These are phyloP conservation scores for Tulasnella sp. DNA, from an alignment of 768 basidiomycete genomes.

Conservation along the genomic window DNA sequence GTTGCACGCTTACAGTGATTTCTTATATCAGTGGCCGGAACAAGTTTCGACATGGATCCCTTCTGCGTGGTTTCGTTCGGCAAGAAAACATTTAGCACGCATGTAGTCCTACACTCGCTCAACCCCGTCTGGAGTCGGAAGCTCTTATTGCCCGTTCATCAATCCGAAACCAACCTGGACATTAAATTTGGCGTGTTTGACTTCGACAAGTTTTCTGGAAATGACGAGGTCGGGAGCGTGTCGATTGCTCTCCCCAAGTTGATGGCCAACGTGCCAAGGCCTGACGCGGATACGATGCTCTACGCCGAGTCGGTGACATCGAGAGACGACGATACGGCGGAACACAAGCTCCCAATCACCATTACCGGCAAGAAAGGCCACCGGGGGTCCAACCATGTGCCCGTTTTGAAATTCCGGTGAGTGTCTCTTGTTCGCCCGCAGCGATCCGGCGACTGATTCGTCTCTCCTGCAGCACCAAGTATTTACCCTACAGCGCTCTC, in stretches of 20 bases:
- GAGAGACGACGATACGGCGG: constrained; percentile 62
- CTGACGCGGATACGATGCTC: constrained; percentile 57
- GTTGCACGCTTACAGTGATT: neutral
- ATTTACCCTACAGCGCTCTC: constrained; percentile 91
- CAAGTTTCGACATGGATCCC: constrained; percentile 96
- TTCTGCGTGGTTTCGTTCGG: constrained; percentile 96
- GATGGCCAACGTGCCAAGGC: constrained; percentile 66
- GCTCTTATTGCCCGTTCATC: constrained; percentile 89
- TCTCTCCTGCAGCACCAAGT: constrained; percentile 69
- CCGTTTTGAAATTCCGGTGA: constrained; percentile 68
- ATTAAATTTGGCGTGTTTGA: constrained; percentile 85
- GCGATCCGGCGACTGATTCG: neutral
- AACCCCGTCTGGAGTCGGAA: constrained; percentile 96
- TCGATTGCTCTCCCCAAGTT: constrained; percentile 72
- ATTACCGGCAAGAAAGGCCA: constrained; percentile 61
- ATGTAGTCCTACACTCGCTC: constrained; percentile 78
- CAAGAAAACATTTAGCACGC: constrained; percentile 94
- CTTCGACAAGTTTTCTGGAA: constrained; percentile 92
- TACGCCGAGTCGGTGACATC: constrained; percentile 59
- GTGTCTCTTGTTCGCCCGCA: constrained; percentile 31
- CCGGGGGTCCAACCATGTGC: constrained; percentile 76
- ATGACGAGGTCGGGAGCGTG: constrained; percentile 86
- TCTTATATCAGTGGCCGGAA: constrained; percentile 66
- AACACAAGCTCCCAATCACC: constrained; percentile 68
- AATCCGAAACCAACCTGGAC: constrained; percentile 78